Base-by-base conservation (phyloP, 1,284 basidiomycete species). In the Tilletia caries region DNA sequence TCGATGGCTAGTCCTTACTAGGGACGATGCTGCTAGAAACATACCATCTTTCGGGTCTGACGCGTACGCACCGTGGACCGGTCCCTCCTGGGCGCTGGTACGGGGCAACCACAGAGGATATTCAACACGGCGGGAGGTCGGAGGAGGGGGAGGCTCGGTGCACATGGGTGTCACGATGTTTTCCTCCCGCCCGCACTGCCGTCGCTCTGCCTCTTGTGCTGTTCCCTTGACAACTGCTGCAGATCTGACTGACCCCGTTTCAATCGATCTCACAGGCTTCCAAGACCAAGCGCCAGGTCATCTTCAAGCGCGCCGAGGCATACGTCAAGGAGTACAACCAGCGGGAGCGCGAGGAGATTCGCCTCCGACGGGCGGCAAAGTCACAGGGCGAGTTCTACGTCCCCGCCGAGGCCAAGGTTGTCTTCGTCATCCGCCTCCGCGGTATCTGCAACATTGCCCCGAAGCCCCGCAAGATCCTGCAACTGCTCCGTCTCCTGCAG, bases 391-490 rank as follows among this genome's bases (percentile, higher is more conserved):
- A 98, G 86, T 98, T 95, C 87, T 98, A 96, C 85, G 95, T 99
- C 77, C 89, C 93, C 68, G 93, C 93, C 74, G 91, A 98, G 86
- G 88, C 95, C 78, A 98, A 98, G 87, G 91, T 99, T 70, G 95
- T 92, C 89, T 98, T 99, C 82, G 96, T 98, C 78, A 87, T 99
- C 82, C 92, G 95, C 86, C 94, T 82, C 33, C 73, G 62, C 75
- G 94, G 95, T 96, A 94, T 99, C 88, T 97, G 95, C 86, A 94
- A 98, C 86, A 95, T 98, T 84, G 93, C 95, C 72, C 95, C 95
- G 75, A 98, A 98, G 87, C 96, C 95, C 81, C 91, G 94, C 85
- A 98, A 98, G 89, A 97, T 98, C 85, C 87, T 98, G 83, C 95
- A 98, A 86, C 91, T 99, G 75, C 91, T 99, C 84, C 93, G 95